phyloP scores from a whole-genome alignment of 148 eudicot species.

The Vaccinium myrtillus region DNA sequence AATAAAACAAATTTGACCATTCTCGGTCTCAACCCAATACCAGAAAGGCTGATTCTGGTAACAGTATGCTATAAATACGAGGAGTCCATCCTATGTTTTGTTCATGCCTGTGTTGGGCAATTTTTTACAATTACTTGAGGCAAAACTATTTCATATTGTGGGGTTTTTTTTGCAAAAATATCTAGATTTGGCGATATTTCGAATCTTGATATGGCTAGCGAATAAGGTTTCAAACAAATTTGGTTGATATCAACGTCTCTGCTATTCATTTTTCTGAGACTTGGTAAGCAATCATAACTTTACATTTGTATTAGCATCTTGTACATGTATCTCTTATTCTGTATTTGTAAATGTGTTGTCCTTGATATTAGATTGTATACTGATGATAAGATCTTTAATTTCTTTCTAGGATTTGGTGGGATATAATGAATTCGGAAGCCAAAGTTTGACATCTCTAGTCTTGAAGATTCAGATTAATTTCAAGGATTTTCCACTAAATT shows the following conservation, averaged over 20 bases:
- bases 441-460: neutral
- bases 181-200: no score
- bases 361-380: neutral
- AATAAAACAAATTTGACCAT: neutral
- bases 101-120: neutral
- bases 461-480: neutral
- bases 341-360: neutral
- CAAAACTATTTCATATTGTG: neutral
- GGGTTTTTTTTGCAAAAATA: neutral
- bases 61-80: neutral
- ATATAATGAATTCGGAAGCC: neutral
- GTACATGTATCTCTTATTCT: neutral
- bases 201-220: no score
- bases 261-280: neutral
- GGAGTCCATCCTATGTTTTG: neutral
- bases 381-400: neutral
- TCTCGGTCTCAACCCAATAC: neutral
- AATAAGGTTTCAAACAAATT: neutral
- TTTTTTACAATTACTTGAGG: neutral
- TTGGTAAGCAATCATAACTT: neutral
- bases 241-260: neutral
- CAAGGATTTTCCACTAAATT: neutral
- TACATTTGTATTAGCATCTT: neutral
- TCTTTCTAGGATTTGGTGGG: constrained; percentile 5
- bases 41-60: neutral